phyloP scores from a whole-genome alignment of 345 rosid genomes.

The Abelmoschus esculentus region DNA sequence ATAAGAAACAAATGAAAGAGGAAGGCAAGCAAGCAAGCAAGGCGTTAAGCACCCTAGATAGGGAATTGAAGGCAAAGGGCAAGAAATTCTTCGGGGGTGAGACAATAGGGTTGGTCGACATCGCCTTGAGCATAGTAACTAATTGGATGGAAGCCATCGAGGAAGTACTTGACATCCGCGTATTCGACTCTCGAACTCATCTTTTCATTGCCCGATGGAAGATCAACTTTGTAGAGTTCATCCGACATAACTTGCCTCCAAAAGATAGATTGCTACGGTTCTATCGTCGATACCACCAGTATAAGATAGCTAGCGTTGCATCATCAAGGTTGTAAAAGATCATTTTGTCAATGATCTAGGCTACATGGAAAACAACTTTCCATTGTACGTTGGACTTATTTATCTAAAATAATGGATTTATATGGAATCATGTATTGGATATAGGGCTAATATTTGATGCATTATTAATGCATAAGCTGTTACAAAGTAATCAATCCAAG shows the following conservation, averaged over 20 bases:
- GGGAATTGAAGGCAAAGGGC: neutral
- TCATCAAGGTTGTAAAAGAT: neutral
- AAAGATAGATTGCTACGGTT: neutral
- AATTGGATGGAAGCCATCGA: neutral
- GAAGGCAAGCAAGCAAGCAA: neutral
- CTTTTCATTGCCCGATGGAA: neutral
- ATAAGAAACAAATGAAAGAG: neutral
- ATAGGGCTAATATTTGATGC: no score
- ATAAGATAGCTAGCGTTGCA: neutral
- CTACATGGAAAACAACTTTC: neutral
- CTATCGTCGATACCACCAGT: neutral
- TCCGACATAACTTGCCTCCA: neutral
- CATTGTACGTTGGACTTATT: no score
- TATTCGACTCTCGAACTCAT: neutral
- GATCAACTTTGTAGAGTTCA: neutral
- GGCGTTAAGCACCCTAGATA: neutral
- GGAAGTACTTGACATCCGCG: neutral
- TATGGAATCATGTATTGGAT: no score
- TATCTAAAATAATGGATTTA: no score
- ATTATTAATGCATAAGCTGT: no score
- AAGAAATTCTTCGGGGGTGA: neutral
- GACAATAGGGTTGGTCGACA: neutral
- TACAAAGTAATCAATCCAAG: no score
- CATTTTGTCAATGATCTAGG: neutral
- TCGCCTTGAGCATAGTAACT: neutral